Base-by-base conservation (phyloP, 192 early-diverging fungal species). In the Gaertneriomyces sp. region DNA sequence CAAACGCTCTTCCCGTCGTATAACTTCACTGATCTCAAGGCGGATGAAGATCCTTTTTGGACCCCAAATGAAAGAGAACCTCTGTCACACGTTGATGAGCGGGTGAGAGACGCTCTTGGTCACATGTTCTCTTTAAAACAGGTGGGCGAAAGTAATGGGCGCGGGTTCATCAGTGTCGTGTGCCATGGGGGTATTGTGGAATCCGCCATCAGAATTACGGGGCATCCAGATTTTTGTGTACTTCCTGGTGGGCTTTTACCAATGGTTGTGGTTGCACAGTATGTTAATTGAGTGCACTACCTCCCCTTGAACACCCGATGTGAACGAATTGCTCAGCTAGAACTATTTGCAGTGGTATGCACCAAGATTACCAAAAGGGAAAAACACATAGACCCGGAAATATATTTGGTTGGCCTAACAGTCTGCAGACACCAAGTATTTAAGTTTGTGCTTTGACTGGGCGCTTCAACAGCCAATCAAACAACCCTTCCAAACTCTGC, bases 381-480 rank as follows among this genome's bases (percentile, higher is more conserved):
- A 33, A 33, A 33, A 1, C 25, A 33, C 25, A 33, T 0, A 33
- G 25, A 33, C 25, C 25, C 25, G 25, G 25, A 33, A 33, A 33
- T 33, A 33, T 33, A 33, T 33, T 33, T 0, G 25, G 25, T 49
- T 49, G 1, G 47, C 12, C 47, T 2, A 49, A n/a, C 47, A 0
- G 14, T 49, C 47, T n/a, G 47, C 47, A 49, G 16, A 61, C n/a
- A 61, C 44, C 17, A 51, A 33, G 40, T 40, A 39, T 60, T 19
- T 39, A 47, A 4, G 9, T 39, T 50, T 40, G 60, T 16, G 66
- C 66, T 60, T 60, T 68, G 1, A 66, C 63, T 9, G 70, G 70
- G 33, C 72, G 8, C 61, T 55, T 73, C 8, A 73, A 38, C 42
- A 73, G 53, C 72, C 72, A 73, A 42, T 58, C 51, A 40, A 73